Conservation (phyloP, 371 early-diverging fungal species). For the Lichtheimia ramosa region DNA sequence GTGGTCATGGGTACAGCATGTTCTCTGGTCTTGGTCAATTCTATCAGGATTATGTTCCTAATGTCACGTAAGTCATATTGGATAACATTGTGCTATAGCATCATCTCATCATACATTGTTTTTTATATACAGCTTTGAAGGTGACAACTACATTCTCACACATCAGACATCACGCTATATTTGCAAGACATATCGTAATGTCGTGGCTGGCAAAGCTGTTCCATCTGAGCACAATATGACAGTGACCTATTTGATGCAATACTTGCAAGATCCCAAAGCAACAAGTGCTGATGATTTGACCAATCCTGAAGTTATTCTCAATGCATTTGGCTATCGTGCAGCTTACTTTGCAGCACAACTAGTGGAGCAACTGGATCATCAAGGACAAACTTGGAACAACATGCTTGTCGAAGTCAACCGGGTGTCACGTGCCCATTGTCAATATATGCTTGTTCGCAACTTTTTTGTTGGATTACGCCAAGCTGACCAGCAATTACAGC, state of each 20-base stretch:
- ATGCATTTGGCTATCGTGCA: constrained; percentile 69
- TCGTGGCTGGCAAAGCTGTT: constrained; percentile 51
- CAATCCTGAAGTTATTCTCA: constrained; percentile 61
- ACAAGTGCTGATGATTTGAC: constrained; percentile 45
- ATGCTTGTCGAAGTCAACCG: constrained; percentile 64
- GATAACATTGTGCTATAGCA: not conserved
- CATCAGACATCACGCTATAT: constrained; percentile 75
- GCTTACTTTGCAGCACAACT: constrained; percentile 54
- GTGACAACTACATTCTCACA: constrained; percentile 75
- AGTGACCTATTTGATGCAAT: constrained; percentile 48
- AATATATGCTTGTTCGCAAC: constrained; percentile 60
- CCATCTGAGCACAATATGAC: constrained; percentile 53
- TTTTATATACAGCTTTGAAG: constrained; percentile 60
- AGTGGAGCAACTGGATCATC: constrained; percentile 52
- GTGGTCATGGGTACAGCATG: constrained; percentile 83
- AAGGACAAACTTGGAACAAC: constrained; percentile 65
- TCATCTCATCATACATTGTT: constrained; percentile 1
- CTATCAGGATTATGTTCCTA: constrained; percentile 60
- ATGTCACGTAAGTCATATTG: constrained; percentile 44
- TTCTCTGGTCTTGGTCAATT: constrained; percentile 77
- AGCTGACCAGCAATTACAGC: constrained; percentile 29
- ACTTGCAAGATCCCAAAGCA: constrained; percentile 48
- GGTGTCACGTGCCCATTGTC: constrained; percentile 67
- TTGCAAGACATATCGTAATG: constrained; percentile 54
- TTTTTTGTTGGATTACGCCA: constrained; percentile 49